These are phyloP conservation scores for Gastrolobium bilobum DNA, from an alignment of 306 rosid species.

Conservation along the genomic window DNA sequence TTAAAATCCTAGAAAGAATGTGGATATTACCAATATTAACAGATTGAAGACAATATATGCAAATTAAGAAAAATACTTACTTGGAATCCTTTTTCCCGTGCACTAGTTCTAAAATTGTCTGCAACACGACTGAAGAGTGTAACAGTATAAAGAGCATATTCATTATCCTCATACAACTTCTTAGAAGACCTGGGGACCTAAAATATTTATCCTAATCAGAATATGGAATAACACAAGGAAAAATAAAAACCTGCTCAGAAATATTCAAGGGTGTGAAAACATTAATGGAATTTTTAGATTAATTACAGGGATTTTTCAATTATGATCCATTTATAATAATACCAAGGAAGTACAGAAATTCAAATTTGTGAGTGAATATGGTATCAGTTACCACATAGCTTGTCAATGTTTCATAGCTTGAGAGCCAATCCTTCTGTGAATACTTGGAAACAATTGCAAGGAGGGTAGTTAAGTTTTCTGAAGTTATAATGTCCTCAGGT, in stretches of 20 bases:
- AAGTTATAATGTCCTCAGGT: slow-evolving; percentile 82
- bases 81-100: slow-evolving; percentile 90
- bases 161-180: slow-evolving; percentile 90
- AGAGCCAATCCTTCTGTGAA: slow-evolving; percentile 93
- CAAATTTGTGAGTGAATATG: slow-evolving; percentile 36
- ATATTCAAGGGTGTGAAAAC: slow-evolving; percentile 45
- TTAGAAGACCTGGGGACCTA: slow-evolving; percentile 96
- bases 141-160: slow-evolving; percentile 89
- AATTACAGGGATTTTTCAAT: slow-evolving; percentile 34
- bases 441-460: slow-evolving; percentile 92
- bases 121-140: slow-evolving; percentile 89
- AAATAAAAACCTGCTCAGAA: not conserved
- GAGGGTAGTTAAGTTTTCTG: slow-evolving; percentile 87
- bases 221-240: slow-evolving; percentile 37
- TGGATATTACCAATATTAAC: slow-evolving; percentile 15
- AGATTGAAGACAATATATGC: slow-evolving; percentile 34
- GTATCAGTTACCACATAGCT: slow-evolving; percentile 75
- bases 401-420: slow-evolving; percentile 91
- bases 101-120: slow-evolving; percentile 87
- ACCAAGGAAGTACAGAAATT: slow-evolving; percentile 19
- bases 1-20: slow-evolving; percentile 2
- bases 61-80: slow-evolving; percentile 58
- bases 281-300: slow-evolving; percentile 32
- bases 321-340: slow-evolving; percentile 39
- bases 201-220: slow-evolving; percentile 57